Conservation (phyloP, 108 stramenopile genomes). For the Bacterosira constricta region DNA sequence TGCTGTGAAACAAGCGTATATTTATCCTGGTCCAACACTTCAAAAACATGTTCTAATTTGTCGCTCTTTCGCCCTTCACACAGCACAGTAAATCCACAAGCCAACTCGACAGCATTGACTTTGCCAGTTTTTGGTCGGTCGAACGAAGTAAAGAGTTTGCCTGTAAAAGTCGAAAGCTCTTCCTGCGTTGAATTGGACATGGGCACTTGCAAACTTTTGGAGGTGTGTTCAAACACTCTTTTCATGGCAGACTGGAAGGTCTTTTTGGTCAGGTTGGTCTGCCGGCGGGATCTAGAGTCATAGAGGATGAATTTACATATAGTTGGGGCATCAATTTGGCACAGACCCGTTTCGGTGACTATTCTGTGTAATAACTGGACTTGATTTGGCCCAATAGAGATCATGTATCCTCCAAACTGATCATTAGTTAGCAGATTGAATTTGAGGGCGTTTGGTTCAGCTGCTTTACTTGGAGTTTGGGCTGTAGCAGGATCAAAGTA, state of each 20-base stretch:
- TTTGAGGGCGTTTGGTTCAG: slow-evolving; percentile 56
- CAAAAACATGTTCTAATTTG: slow-evolving; percentile 90
- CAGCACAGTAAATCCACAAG: slow-evolving; percentile 86
- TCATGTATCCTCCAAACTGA: slow-evolving; percentile 68
- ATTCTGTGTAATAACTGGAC: slow-evolving; percentile 72
- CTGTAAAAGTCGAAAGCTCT: slow-evolving; percentile 63
- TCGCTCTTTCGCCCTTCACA: slow-evolving; percentile 91
- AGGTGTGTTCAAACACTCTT: slow-evolving; percentile 35
- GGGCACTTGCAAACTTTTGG: background rate
- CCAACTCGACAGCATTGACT: slow-evolving; percentile 73
- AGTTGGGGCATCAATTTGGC: slow-evolving; percentile 56
- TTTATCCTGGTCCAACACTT: slow-evolving; percentile 72
- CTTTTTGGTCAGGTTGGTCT: slow-evolving; percentile 62
- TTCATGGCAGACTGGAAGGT: slow-evolving; percentile 83
- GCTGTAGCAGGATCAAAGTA: slow-evolving; percentile 26
- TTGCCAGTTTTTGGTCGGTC: slow-evolving; percentile 66
- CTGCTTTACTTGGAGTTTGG: background rate
- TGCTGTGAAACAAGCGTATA: slow-evolving; percentile 61
- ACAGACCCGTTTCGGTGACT: slow-evolving; percentile 79
- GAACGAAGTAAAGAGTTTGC: slow-evolving; percentile 78
- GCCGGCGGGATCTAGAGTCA: slow-evolving; percentile 52
- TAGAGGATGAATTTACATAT: slow-evolving; percentile 75
- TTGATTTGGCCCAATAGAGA: slow-evolving; percentile 77
- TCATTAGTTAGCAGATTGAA: slow-evolving; percentile 74
- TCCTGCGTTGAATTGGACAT: slow-evolving; percentile 44